Conservation (phyloP, 495 filamentous ascomycete genomes). For the Tuber indicum region DNA sequence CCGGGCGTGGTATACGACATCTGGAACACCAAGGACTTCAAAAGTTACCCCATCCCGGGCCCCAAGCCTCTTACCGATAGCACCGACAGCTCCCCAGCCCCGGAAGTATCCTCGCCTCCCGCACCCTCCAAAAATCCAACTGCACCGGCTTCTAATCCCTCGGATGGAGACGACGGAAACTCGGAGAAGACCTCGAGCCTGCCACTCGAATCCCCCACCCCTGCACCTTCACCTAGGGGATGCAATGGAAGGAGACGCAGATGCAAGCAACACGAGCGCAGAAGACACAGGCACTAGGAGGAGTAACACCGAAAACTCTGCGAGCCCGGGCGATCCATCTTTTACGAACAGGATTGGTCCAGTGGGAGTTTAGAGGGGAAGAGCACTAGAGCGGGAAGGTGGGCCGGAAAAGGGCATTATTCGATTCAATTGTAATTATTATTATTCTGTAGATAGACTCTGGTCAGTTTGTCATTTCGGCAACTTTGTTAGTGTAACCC, state of each 20-base stretch:
- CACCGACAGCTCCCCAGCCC: background rate
- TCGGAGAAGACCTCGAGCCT: background rate
- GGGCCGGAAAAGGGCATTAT: background rate
- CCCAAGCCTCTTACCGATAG: slow-evolving; percentile 12
- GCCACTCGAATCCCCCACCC: background rate
- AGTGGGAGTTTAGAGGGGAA: background rate
- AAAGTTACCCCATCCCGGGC: slow-evolving; percentile 20
- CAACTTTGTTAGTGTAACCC: background rate
- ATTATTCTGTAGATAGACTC: background rate
- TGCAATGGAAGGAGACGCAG: background rate
- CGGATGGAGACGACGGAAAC: background rate
- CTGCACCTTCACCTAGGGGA: background rate
- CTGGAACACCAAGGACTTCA: slow-evolving; percentile 41
- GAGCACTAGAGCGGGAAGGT: background rate
- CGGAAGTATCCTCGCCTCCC: background rate
- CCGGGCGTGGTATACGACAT: slow-evolving; percentile 57
- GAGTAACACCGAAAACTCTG: background rate
- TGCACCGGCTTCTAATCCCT: background rate
- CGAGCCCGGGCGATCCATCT: background rate
- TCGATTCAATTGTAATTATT: background rate
- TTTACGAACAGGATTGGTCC: background rate
- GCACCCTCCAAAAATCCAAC: background rate
- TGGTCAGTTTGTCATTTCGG: background rate
- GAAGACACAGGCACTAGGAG: background rate
- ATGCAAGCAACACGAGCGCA: background rate